These are phyloP conservation scores for Podaxis sp. DNA, from an alignment of 768 basidiomycete species.

Conservation along the genomic window DNA sequence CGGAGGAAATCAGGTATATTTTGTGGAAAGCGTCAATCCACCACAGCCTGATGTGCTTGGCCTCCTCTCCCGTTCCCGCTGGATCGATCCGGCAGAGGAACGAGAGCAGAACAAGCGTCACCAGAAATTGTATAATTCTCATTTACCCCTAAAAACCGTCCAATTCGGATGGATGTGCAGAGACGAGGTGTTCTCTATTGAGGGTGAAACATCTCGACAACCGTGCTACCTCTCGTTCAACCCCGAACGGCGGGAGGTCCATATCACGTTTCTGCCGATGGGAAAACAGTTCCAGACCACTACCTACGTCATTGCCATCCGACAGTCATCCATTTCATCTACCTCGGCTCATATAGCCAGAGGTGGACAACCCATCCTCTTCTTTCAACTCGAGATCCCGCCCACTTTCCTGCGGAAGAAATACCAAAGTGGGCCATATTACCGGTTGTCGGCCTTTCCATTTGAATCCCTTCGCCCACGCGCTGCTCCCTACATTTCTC, in stretches of 20 bases:
- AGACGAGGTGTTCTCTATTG: constrained; percentile 52
- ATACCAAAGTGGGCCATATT: constrained; percentile 12
- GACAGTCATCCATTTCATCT: constrained; percentile 39
- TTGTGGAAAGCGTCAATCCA: constrained; percentile 25
- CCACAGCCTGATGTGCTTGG: constrained; percentile 34
- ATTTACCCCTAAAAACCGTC: constrained; percentile 32
- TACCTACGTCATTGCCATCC: constrained; percentile 37
- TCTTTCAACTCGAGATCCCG: constrained; percentile 40
- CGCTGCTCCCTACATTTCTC: constrained; percentile 50
- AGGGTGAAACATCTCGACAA: constrained; percentile 23
- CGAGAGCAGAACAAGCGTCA: constrained; percentile 31
- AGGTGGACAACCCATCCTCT: constrained; percentile 31
- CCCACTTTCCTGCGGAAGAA: constrained; percentile 15
- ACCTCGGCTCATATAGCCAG: constrained; percentile 31
- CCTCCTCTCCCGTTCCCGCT: constrained; percentile 34
- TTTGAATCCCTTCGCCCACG: constrained; percentile 34
- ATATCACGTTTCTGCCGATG: constrained; percentile 28
- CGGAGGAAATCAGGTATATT: constrained; percentile 29
- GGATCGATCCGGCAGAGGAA: constrained; percentile 34
- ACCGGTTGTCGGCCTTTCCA: constrained; percentile 38
- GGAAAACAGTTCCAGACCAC: constrained; percentile 9
- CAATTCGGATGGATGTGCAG: constrained; percentile 64
- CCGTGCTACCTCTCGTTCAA: constrained; percentile 32
- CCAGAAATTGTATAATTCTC: constrained; percentile 23
- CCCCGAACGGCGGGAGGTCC: constrained; percentile 44